Conservation (phyloP, 441 rosid genomes). For the Aquilaria agallochum region DNA sequence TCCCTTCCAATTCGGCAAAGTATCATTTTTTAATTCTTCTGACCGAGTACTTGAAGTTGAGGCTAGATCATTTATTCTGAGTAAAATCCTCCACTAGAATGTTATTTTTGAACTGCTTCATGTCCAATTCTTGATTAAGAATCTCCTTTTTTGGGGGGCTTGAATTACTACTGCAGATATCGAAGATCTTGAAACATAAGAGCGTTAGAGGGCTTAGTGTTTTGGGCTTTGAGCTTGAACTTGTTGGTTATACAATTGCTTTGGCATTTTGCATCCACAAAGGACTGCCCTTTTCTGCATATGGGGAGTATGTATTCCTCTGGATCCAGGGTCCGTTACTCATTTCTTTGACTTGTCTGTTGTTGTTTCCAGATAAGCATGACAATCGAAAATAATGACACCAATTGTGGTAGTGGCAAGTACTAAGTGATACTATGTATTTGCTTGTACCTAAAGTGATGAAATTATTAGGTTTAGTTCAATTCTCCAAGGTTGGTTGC, state of each 20-base stretch:
- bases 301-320: constrained; percentile 76
- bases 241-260: constrained; percentile 77
- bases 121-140: background rate
- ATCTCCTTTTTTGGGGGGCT: background rate
- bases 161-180: constrained; percentile 34
- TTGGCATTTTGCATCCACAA: constrained; percentile 80
- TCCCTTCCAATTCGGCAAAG: too few species aligned
- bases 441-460: too few species aligned
- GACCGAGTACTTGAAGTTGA: background rate
- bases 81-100: too few species aligned
- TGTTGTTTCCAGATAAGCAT: background rate
- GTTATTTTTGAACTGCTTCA: too few species aligned
- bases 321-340: constrained; percentile 47
- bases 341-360: too few species aligned
- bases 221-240: constrained; percentile 75
- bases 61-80: too few species aligned
- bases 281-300: constrained; percentile 88
- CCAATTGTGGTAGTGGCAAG: background rate
- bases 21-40: background rate
- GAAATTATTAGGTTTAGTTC: too few species aligned
- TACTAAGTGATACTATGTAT: too few species aligned
- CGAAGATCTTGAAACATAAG: constrained; percentile 69
- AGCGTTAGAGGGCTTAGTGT: constrained; percentile 81
- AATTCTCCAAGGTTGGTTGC: too few species aligned
- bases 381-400: background rate